These are phyloP conservation scores for Fusarium nurragi DNA, from an alignment of 2,329 filamentous ascomycete species.

Conservation along the genomic window DNA sequence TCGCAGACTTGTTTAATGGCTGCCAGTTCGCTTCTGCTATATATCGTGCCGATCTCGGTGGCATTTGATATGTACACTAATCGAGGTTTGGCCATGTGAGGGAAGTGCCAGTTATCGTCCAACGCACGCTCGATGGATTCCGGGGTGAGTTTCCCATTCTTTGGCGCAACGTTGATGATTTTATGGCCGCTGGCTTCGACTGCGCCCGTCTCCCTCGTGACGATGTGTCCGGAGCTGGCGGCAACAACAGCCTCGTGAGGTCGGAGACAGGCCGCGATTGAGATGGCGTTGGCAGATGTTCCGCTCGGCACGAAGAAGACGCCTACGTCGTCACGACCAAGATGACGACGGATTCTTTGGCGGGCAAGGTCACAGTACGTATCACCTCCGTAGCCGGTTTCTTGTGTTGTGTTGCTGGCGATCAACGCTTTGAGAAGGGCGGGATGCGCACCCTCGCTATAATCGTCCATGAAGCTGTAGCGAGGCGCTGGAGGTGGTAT, in stretches of 20 bases:
- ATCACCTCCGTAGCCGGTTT: constrained; percentile 59
- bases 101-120: constrained; percentile 60
- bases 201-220: constrained; percentile 60
- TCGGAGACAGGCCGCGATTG: constrained; percentile 60
- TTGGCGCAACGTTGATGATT: constrained; percentile 58
- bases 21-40: constrained; percentile 54
- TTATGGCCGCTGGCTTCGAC: constrained; percentile 63
- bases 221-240: constrained; percentile 59
- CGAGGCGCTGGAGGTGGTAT: constrained; percentile 27
- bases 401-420: constrained; percentile 55
- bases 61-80: constrained; percentile 64
- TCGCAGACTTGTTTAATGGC: constrained; percentile 56
- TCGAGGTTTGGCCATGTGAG: constrained; percentile 61
- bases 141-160: constrained; percentile 59
- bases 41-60: constrained; percentile 60
- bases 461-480: constrained; percentile 62
- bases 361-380: constrained; percentile 55
- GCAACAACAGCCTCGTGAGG: constrained; percentile 63
- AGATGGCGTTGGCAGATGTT: constrained; percentile 62
- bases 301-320: constrained; percentile 63
- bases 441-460: constrained; percentile 62
- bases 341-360: constrained; percentile 52
- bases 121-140: constrained; percentile 53
- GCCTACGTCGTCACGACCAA: constrained; percentile 53
- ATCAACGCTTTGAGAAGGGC: constrained; percentile 58